Conservation (phyloP, 2,329 filamentous ascomycete species). For the Lecanosticta acicola region DNA sequence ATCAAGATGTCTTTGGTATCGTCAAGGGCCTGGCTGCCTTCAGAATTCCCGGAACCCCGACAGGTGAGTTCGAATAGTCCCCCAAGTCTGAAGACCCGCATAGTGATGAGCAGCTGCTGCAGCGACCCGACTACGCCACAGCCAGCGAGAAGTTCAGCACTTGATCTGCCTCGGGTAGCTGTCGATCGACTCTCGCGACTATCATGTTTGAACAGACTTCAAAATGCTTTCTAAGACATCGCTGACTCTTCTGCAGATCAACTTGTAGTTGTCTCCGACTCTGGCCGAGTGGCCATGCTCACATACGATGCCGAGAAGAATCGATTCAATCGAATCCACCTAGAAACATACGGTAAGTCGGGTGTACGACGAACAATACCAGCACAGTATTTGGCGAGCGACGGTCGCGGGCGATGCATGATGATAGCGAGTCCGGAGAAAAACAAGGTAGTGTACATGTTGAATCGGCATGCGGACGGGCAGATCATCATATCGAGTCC, state of each 20-base stretch:
- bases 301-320: slow-evolving; percentile 86
- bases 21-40: slow-evolving; percentile 85
- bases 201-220: background rate
- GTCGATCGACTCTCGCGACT: slow-evolving; percentile 1
- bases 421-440: slow-evolving; percentile 93
- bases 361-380: slow-evolving; percentile 89
- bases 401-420: slow-evolving; percentile 92
- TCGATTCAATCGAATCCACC: slow-evolving; percentile 79
- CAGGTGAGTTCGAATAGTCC: slow-evolving; percentile 56
- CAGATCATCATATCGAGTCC: slow-evolving; percentile 96
- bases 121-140: slow-evolving; percentile 8
- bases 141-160: background rate
- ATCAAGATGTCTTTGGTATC: slow-evolving; percentile 94
- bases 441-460: slow-evolving; percentile 98
- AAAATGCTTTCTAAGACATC: slow-evolving; percentile 1
- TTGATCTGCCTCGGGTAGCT: no score
- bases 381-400: slow-evolving; percentile 90
- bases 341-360: slow-evolving; percentile 98
- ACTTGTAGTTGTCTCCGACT: slow-evolving; percentile 91
- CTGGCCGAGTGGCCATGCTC: slow-evolving; percentile 86
- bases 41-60: slow-evolving; percentile 84
- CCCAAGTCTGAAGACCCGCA: slow-evolving; percentile 20
- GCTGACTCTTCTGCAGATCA: slow-evolving; percentile 59
- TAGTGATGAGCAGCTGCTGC: slow-evolving; percentile 39
- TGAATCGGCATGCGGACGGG: slow-evolving; percentile 91